phyloP scores from a whole-genome alignment of 139 green algal species.

The Tetraselmis chui region DNA sequence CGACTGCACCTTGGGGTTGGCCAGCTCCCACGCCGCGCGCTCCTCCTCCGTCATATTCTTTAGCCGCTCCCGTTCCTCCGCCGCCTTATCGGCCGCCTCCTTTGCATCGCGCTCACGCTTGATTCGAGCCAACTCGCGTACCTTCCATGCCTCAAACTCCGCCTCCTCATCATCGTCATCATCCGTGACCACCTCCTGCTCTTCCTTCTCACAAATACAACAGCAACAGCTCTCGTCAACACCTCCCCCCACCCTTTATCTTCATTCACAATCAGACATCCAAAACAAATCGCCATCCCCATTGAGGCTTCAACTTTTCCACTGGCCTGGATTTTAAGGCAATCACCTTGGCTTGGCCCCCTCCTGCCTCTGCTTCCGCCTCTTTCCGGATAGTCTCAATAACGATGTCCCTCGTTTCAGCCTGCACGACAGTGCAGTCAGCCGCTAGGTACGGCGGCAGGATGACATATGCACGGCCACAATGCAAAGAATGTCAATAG shows the following conservation, averaged over 20 bases:
- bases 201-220: conserved; percentile 9
- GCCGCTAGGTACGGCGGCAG: too few species aligned
- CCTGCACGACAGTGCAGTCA: conserved; percentile 9
- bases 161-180: conserved; percentile 67
- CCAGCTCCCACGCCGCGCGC: conserved; percentile 53
- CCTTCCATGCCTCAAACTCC: conserved; percentile 80
- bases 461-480: too few species aligned
- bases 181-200: conserved; percentile 79
- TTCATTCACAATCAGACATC: too few species aligned
- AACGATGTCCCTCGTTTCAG: conserved; percentile 26
- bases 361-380: conserved; percentile 1
- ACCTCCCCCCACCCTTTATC: conserved; percentile 20
- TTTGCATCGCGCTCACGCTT: conserved; percentile 36
- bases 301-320: too few species aligned
- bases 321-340: too few species aligned
- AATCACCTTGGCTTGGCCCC: background rate
- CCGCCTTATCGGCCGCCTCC: conserved; percentile 34
- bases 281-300: too few species aligned
- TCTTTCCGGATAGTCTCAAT: conserved; percentile 9
- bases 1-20: conserved; percentile 53
- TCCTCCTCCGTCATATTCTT: conserved; percentile 82
- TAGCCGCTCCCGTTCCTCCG: conserved; percentile 60
- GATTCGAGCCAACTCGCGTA: conserved; percentile 73
- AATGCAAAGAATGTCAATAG: too few species aligned
- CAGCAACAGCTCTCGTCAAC: conserved; percentile 1